phyloP scores from a whole-genome alignment of 2,329 filamentous ascomycete genomes.

The Ophiostoma sp. region DNA sequence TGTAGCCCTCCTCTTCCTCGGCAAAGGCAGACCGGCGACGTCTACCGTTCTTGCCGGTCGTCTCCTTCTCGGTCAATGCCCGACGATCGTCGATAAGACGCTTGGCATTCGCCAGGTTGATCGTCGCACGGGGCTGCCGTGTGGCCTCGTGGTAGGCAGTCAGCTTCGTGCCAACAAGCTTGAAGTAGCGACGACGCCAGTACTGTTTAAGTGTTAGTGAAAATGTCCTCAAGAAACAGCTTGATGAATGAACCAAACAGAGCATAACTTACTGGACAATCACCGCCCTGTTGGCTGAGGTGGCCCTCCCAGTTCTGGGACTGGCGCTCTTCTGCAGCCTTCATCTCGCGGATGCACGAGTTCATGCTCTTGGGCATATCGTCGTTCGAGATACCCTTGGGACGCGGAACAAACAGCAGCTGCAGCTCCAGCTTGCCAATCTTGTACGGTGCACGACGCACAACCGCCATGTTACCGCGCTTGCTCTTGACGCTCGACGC shows the following conservation, averaged over 20 bases:
- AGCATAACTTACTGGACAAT: slow-evolving; percentile 78
- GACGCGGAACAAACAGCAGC: slow-evolving; percentile 89
- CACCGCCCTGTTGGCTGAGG: slow-evolving; percentile 93
- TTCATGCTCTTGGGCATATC: slow-evolving; percentile 99
- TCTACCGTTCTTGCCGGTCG: slow-evolving; percentile 70
- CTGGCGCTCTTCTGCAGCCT: slow-evolving; percentile 79
- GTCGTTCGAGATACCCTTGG: slow-evolving; percentile 81
- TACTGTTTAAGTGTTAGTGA: slow-evolving; percentile 59
- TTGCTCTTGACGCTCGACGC: slow-evolving; percentile 94
- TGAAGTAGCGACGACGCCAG: slow-evolving; percentile 98
- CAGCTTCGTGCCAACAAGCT: slow-evolving; percentile 83
- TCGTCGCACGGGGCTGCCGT: slow-evolving; percentile 90
- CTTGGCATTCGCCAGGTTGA: slow-evolving; percentile 90
- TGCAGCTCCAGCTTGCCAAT: slow-evolving; percentile 93
- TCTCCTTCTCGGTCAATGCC: slow-evolving; percentile 79
- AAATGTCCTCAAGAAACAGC: background rate
- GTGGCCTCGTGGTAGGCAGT: slow-evolving; percentile 97
- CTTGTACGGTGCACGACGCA: slow-evolving; percentile 90
- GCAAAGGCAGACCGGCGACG: slow-evolving; percentile 93
- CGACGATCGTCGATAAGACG: slow-evolving; percentile 92
- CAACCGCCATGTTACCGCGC: slow-evolving; percentile 67
- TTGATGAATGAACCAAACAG: background rate
- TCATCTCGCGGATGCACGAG: slow-evolving; percentile 88
- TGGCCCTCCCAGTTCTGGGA: slow-evolving; percentile 81
- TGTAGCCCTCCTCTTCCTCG: slow-evolving; percentile 98